These are phyloP conservation scores for Pythium dissimile DNA, from an alignment of 352 stramenopile genomes.

Conservation along the genomic window DNA sequence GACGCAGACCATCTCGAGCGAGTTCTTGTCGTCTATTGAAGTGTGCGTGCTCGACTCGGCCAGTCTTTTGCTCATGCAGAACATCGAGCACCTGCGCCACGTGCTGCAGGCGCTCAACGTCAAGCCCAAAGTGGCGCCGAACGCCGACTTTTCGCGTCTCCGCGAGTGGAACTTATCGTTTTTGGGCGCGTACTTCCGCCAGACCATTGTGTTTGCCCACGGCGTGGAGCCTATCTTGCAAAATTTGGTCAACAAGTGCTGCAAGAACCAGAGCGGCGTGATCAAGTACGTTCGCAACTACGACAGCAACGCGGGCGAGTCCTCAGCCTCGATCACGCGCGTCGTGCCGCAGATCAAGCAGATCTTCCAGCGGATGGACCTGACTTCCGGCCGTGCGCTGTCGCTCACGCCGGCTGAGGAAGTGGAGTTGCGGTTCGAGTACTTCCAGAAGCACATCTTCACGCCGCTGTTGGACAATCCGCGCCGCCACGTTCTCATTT, in stretches of 20 bases:
- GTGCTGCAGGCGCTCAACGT: slow-evolving; percentile 62
- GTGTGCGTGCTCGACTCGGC: slow-evolving; percentile 79
- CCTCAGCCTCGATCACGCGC: slow-evolving; percentile 48
- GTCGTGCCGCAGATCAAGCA: slow-evolving; percentile 74
- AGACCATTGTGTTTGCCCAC: slow-evolving; percentile 71
- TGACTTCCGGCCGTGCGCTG: slow-evolving; percentile 22
- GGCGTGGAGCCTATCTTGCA: slow-evolving; percentile 57
- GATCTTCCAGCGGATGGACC: slow-evolving; percentile 77
- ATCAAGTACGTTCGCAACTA: slow-evolving; percentile 60
- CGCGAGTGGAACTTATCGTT: slow-evolving; percentile 76
- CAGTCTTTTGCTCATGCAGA: slow-evolving; percentile 79
- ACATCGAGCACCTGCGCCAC: slow-evolving; percentile 69
- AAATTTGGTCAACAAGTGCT: slow-evolving; percentile 54
- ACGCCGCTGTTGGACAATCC: slow-evolving; percentile 64
- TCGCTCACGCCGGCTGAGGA: slow-evolving; percentile 34
- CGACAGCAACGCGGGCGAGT: slow-evolving; percentile 36
- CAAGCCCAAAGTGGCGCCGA: slow-evolving; percentile 59
- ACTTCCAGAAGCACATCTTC: slow-evolving; percentile 79
- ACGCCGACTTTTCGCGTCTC: slow-evolving; percentile 71
- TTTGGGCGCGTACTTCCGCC: slow-evolving; percentile 61
- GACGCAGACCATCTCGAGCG: slow-evolving; percentile 50
- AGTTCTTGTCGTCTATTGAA: slow-evolving; percentile 76
- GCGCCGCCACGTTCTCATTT: slow-evolving; percentile 70
- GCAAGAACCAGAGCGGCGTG: slow-evolving; percentile 48
- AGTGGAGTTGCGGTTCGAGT: slow-evolving; percentile 64